These are phyloP conservation scores for Musa schizocarpa DNA, from an alignment of 176 grass and related monocot species.

Conservation along the genomic window DNA sequence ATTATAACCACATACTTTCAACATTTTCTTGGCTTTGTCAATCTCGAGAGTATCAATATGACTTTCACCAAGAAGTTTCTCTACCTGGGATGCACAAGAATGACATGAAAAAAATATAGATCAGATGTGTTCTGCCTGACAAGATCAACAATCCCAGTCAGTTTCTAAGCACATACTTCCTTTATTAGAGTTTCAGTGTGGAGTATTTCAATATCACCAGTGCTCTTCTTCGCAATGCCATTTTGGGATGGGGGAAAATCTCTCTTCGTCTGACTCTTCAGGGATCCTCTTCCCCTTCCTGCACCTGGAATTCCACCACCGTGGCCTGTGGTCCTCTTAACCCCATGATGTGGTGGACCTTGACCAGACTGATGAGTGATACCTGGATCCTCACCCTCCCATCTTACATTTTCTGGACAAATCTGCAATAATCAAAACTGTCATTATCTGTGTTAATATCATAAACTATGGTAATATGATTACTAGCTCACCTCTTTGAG, in stretches of 20 bases:
- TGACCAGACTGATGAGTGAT: neutral
- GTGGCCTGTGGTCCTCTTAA: neutral
- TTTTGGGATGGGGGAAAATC: neutral
- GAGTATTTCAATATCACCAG: neutral
- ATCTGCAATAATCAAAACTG: neutral
- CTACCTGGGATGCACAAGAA: slow-evolving; percentile 43
- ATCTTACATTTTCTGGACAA: slow-evolving; percentile 4
- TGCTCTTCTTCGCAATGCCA: neutral
- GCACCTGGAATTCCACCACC: neutral
- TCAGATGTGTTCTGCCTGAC: no score
- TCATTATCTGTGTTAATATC: neutral
- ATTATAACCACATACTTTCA: slow-evolving; percentile 47
- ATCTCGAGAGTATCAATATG: slow-evolving; percentile 77
- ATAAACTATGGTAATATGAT: neutral
- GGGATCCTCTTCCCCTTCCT: neutral
- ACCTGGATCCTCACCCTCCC: neutral
- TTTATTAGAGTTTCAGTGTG: neutral
- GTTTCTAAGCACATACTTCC: slow-evolving; percentile 33
- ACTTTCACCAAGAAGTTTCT: slow-evolving; percentile 58
- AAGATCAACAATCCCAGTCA: no score
- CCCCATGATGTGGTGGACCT: neutral
- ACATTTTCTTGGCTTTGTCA: slow-evolving; percentile 87
- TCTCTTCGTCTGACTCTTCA: neutral
- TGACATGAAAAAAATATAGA: neutral
- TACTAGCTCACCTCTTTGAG: slow-evolving; percentile 3